Conservation (phyloP, 441 rosid genomes). For the Brassica balearica region DNA sequence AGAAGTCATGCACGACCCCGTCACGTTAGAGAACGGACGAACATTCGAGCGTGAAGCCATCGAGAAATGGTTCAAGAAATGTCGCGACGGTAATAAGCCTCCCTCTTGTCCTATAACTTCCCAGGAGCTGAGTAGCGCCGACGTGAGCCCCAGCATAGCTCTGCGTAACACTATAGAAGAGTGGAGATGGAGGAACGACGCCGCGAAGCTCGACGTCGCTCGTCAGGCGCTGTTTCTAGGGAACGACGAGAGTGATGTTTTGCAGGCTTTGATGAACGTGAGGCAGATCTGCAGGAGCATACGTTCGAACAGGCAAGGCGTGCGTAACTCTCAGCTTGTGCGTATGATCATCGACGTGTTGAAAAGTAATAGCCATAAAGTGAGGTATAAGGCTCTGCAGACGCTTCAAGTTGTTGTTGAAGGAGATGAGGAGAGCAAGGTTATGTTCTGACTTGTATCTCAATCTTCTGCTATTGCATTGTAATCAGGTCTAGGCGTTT, state of each 20-base stretch:
- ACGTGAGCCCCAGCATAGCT: conserved; percentile 85
- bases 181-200: conserved; percentile 94
- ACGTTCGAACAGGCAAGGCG: conserved; percentile 65
- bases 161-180: conserved; percentile 91
- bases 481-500: not conserved
- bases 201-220: conserved; percentile 87
- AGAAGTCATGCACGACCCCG: conserved; percentile 87
- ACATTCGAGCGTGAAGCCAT: conserved; percentile 95
- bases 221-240: conserved; percentile 65
- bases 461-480: conserved; percentile 23
- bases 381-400: conserved; percentile 77
- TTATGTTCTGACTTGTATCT: conserved; percentile 45
- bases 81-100: conserved; percentile 67
- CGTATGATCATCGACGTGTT: conserved; percentile 82
- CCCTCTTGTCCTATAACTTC: conserved; percentile 79
- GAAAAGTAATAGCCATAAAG: conserved; percentile 75
- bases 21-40: conserved; percentile 82
- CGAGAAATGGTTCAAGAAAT: conserved; percentile 87
- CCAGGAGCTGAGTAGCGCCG: conserved; percentile 66
- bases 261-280: conserved; percentile 69
- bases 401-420: conserved; percentile 81
- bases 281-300: conserved; percentile 68
- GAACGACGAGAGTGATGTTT: conserved; percentile 72
- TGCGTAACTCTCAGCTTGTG: conserved; percentile 71
- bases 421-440: conserved; percentile 93